Base-by-base conservation (phyloP, 2,329 filamentous ascomycete species). In the Calonectria pauciramosa region DNA sequence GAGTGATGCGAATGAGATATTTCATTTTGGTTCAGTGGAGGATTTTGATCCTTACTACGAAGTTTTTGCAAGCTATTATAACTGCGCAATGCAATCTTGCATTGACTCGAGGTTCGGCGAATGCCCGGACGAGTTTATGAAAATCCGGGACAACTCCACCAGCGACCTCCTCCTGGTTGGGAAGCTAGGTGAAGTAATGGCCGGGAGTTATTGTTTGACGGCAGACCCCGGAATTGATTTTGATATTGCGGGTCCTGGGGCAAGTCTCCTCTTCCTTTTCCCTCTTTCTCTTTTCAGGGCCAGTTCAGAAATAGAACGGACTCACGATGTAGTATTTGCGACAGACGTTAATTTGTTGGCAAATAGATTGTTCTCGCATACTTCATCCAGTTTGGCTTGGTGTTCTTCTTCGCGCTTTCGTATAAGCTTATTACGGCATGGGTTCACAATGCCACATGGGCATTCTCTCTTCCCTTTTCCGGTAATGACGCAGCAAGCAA, bases 191-290 rank as follows among this genome's bases (percentile, higher is more conserved):
- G 4, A 28, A 3, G 9, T 38, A 18, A 60, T 60, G 56, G 10
- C 18, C 23, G 7, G 13, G 4, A 41, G 28, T 28, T 60, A 60
- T 41, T 60, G 56, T 41, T 14, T 3, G 14, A 34, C 20, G 10
- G 13, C 34, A 28, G 34, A 41, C 5, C 56, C 56, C 34, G 56
- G n/a, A n/a, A 60, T 60, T 13, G 56, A 60, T 32, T 60, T 60
- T 13, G 56, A 60, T 28, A 60, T 60, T 60, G 56, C 56, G 20
- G 56, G 56, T 5, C 56, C 56, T 41, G 56, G 56, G 1, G 56
- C 3, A 60, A 38, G 56, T 41, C 4, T n/a, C 5, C 8, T 9
- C 7, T 20, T 28, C 23, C 34, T 11, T 60, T 26, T 8, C 20
- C 23, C 1, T 4, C 8, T 4, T 16, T 28, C n/a, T 41, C 4